Conservation (phyloP, 1,284 basidiomycete genomes). For the Stygiomarasmius scandens region DNA sequence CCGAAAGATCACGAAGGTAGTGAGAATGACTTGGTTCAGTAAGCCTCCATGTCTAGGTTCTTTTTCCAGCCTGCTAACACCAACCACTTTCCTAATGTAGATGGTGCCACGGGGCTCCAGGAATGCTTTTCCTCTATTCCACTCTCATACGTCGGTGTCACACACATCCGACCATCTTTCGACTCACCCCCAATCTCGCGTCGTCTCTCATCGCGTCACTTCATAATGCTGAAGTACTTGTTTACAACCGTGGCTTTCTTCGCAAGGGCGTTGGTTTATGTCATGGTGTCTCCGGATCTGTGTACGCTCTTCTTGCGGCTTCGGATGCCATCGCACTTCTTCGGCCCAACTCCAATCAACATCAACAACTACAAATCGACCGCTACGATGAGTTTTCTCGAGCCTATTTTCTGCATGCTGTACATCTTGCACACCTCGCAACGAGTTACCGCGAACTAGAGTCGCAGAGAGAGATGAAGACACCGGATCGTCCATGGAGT, state of each 20-base stretch:
- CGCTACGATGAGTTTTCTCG: constrained; percentile 14
- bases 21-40: constrained; percentile 50
- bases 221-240: constrained; percentile 40
- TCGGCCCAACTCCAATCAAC: background rate
- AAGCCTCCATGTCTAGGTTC: too few species aligned
- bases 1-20: constrained; percentile 2
- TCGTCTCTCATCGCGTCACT: constrained; percentile 34
- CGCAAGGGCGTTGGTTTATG: constrained; percentile 60
- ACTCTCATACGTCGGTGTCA: constrained; percentile 36
- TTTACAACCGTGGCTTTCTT: constrained; percentile 52
- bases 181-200: constrained; percentile 1
- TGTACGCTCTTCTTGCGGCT: constrained; percentile 52
- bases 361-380: background rate
- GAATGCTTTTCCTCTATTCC: constrained; percentile 49
- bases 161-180: constrained; percentile 21
- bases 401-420: constrained; percentile 38
- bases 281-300: constrained; percentile 55
- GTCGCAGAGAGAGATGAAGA: constrained; percentile 41
- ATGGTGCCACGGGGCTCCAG: constrained; percentile 62
- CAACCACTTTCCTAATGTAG: constrained; percentile 27
- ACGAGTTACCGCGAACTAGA: constrained; percentile 36
- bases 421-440: constrained; percentile 50
- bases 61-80: background rate
- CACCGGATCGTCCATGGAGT: constrained; percentile 54
- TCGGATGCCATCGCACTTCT: constrained; percentile 35